Base-by-base conservation (phyloP, 495 filamentous ascomycete genomes). In the Aspergillus diversus region DNA sequence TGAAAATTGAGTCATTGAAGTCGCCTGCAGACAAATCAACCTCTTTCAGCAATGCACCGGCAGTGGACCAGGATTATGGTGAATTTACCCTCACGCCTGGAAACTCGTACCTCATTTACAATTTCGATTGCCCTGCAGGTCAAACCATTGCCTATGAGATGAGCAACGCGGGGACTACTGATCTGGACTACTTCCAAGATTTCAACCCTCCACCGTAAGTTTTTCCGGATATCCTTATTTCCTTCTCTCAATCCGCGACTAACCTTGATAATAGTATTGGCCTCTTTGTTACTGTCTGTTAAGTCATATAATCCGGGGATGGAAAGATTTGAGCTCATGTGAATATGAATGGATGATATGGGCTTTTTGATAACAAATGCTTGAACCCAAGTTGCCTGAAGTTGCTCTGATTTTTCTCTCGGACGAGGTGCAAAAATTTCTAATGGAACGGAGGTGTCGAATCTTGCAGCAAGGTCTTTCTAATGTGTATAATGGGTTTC, bases 121-220 rank as follows among this genome's bases (percentile, higher is more conserved):
- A 73, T 46, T 87, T 87, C 72, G 62, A 69, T 3, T 92, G 89
- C 70, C 76, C 81, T 0, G 81, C 79, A 48, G 86, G 83, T 11
- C 46, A 81, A 62, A 71, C 77, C 7, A 70, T 88, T 15, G 72
- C 71, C 8, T 84, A 80, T 58, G 74, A 84, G 73, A 76, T 89
- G 58, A 84, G 78, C 65, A 77, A 74, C 9, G 76, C 77, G 16
- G 84, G 81, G 33, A 75, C 71, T 60, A 82, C 86, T 17, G 67
- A 80, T 49, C 68, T 92, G n/a, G 73, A 85, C 56, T 91, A 84
- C 67, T 86, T 87, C 72, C 78, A 92, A 70, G 84, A 89, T 69
- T 86, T 70, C 62, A 86, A 84, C 65, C 84, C 84, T 27, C 76
- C 77, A 57, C 84, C 88, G 67, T 79, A 74, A 66, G 77, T 76